Evolutionary conservation across 495 filamentous ascomycete species (phyloP), one percentile per base, ranked within the genome.

Genomic region (Parathielavia appendiculata): DNA sequence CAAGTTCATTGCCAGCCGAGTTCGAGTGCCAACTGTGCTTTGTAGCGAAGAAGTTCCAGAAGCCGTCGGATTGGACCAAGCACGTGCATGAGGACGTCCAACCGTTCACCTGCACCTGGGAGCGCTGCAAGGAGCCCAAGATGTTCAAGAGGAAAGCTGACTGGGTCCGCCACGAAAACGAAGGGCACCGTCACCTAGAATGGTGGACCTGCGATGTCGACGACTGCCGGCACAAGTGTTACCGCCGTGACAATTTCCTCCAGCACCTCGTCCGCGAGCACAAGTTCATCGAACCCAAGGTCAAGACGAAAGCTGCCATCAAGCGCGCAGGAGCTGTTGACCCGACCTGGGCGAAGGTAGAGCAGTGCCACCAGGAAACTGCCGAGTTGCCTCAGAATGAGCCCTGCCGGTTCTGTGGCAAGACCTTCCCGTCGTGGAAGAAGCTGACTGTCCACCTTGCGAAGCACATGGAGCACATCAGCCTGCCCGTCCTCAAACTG

Each of bases 1-100:
- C 91, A 30, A 75, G 73, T 40, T 81, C 82, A 19, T 78, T 97
- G 16, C 92, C 92, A 6, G 90, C 91, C 11, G 85, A 92, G 64
- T 95, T 97, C 63, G 92, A 97, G 71, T 97, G 92, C 62, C 85
- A 89, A 34, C 76, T 96, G 20, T 97, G 92, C 73, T 97, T 91
- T 76, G 83, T 87, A 64, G 83, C 88, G 44, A 96, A 95, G 73
- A 91, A 87, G 60, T 91, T 96, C 68, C 82, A 87, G 63, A 97
- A 97, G 71, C 92, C 92, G 34, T 96, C 92, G 0, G 92, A 97
- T 73, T 97, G 92, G 92, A 95, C 92, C 14, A 97, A 97, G 69
- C 92, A 97, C 65, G 89, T 97, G 7, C 90, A 95, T 66, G 92
- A 97, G 70, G 92, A 97, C 67, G 83, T 97, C 12, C 89, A 95